Evolutionary conservation across 163 green algal species (phyloP), one percentile per base, ranked within the genome.

Genomic region (Scenedesmus sp.): DNA sequence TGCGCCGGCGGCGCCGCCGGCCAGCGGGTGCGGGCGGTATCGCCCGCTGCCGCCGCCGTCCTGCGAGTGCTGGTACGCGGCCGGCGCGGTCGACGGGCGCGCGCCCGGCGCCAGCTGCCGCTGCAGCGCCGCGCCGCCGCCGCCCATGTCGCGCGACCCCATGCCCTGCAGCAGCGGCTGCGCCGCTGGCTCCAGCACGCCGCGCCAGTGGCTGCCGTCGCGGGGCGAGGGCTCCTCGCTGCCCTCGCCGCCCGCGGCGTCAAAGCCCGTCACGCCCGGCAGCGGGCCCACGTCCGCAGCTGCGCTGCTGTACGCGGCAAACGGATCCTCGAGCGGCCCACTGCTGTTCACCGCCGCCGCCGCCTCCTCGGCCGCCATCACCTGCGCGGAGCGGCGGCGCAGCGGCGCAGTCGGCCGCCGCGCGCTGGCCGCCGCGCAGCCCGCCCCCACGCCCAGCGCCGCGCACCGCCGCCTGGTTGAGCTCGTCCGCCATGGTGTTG

Each of bases 351-450:
- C 85, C 5, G 85, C 85, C 17, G 85, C 83, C 13, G 85, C 63
- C 15, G 80, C 85, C 36, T 90, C 85, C 72, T 90, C 85, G 0
- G 82, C 80, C 9, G 85, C 85, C 60, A 84, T 42, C 7, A 87
- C 56, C 18, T 72, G 71, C 24, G 57, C 17, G 57, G 4, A 39
- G 29, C 5, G 17, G 13, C 57, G 26, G 7, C 28, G 7, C 57
- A 36, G 28, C 26, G 42, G 4, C 57, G 29, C 57, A 39, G 57
- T 7, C 57, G 13, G 28, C n/a, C 7, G 29, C 57, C 13, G 56
- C 17, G 5, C 28, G 22, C 57, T 64, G 39, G 15, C n/a, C 13
- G 24, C 3, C 28, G 15, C 7, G 6, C 11, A 34, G 15, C 28
- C 13, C 5, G 14, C 48, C 6, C 3, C 20, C 26, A 6, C 31